Percentiles rank a stretch among this genome's conserved stretches.
These are phyloP conservation scores for Ceratobasidium papillatum DNA, from an alignment of 1,284 basidiomycete genomes.

Conservation along the genomic window DNA sequence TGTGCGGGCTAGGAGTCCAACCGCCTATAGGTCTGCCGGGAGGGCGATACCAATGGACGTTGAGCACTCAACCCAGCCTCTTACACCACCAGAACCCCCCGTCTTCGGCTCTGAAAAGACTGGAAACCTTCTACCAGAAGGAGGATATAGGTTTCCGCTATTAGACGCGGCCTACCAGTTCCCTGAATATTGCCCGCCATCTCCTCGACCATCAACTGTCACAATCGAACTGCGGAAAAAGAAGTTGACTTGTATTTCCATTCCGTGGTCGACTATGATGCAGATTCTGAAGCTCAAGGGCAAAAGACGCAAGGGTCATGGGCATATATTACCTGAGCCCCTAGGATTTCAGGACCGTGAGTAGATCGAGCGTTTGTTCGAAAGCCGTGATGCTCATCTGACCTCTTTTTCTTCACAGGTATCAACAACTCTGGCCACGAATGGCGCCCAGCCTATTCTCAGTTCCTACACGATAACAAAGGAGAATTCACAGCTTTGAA, in stretches of 20 bases:
- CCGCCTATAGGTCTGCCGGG: slow-evolving; percentile 15
- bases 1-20: slow-evolving; percentile 30
- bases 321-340: slow-evolving; percentile 18
- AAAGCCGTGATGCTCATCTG: not conserved
- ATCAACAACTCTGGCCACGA: slow-evolving; percentile 34
- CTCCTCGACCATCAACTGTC: not conserved
- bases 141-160: slow-evolving; percentile 30
- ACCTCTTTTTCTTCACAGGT: not conserved
- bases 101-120: not conserved
- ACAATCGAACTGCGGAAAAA: not conserved
- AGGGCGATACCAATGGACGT: slow-evolving; percentile 33
- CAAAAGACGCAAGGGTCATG: slow-evolving; percentile 7
- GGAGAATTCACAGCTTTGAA: slow-evolving; percentile 1
- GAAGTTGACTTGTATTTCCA: not conserved
- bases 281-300: not conserved
- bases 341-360: slow-evolving; percentile 40
- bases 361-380: not conserved
- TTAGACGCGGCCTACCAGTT: not conserved
- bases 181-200: not conserved
- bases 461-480: slow-evolving; percentile 15
- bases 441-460: slow-evolving; percentile 27
- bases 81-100: not conserved
- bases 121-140: slow-evolving; percentile 2
- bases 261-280: slow-evolving; percentile 16
- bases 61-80: not conserved